A percentile compares a stretch with the other conserved stretches of the same genome.
Evolutionary conservation across 352 stramenopile genomes (phyloP).

Genomic region (Phytophthora macrochlamydospora): DNA sequence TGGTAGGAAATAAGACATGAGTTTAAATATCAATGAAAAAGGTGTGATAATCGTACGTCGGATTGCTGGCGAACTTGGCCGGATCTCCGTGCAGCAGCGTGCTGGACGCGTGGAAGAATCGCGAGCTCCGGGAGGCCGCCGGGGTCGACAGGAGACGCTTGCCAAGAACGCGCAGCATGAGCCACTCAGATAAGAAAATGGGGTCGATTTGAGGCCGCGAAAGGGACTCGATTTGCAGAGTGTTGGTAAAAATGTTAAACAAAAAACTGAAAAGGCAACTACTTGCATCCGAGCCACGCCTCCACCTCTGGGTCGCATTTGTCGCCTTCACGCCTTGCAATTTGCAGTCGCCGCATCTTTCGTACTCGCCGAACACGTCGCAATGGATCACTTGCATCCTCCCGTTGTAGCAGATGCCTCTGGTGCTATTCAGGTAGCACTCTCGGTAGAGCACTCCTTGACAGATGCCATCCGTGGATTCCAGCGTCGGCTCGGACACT

Average conservation of each 20-base stretch:
- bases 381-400: conserved; percentile 54
- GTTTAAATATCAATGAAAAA: background rate
- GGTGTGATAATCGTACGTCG: conserved; percentile 44
- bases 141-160: conserved; percentile 25
- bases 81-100: conserved; percentile 55
- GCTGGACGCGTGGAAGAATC: conserved; percentile 53
- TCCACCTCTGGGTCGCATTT: conserved; percentile 38
- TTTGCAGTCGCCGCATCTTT: conserved; percentile 43
- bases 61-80: conserved; percentile 65
- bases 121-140: conserved; percentile 5
- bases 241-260: background rate
- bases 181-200: too few relatives aligned
- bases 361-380: conserved; percentile 37
- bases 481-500: conserved; percentile 22
- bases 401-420: conserved; percentile 50
- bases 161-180: conserved; percentile 40
- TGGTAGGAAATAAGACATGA: conserved; percentile 14
- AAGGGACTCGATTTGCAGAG: background rate
- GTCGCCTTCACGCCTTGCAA: conserved; percentile 24
- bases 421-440: conserved; percentile 20
- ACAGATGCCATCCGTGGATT: conserved; percentile 35
- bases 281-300: conserved; percentile 35
- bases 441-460: conserved; percentile 36
- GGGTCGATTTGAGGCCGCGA: too few relatives aligned
- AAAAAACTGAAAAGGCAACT: too few relatives aligned